Evolutionary conservation across 768 basidiomycete species (phyloP).

Genomic region (Candolleomyces aberdarensis): DNA sequence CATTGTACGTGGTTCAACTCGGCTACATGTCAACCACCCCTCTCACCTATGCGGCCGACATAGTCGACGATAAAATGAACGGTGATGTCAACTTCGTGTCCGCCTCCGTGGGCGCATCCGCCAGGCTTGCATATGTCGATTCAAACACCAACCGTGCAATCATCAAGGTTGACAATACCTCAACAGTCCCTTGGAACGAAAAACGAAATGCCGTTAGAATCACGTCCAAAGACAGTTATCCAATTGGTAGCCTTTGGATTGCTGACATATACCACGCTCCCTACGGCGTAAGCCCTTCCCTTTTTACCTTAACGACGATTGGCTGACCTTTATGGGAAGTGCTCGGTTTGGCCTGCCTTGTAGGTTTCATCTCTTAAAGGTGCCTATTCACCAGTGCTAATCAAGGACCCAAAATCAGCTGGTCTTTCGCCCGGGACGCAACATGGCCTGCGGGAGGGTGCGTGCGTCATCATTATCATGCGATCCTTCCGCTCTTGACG

Average conservation of each 20-base stretch:
- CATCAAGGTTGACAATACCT: constrained; percentile 69
- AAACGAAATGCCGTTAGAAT: constrained; percentile 69
- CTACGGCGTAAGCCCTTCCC: constrained; percentile 43
- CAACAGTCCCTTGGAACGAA: constrained; percentile 45
- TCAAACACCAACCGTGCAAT: constrained; percentile 60
- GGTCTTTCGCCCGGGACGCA: constrained; percentile 44
- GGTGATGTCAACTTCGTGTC: constrained; percentile 44
- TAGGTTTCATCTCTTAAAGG: background rate
- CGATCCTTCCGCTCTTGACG: background rate
- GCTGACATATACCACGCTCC: constrained; percentile 63
- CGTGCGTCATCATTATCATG: constrained; percentile 22
- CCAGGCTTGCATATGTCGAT: constrained; percentile 58
- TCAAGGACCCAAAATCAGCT: constrained; percentile 12
- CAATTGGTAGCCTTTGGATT: constrained; percentile 57
- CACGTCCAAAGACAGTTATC: constrained; percentile 47
- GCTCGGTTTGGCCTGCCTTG: constrained; percentile 72
- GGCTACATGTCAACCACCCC: too few relatives aligned
- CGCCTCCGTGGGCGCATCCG: constrained; percentile 19
- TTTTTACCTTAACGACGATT: background rate
- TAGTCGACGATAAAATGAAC: constrained; percentile 8
- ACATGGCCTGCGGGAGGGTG: constrained; percentile 62
- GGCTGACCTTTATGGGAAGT: constrained; percentile 31
- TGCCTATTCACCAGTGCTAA: background rate
- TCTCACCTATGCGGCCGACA: background rate
- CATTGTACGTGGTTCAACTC: background rate